Conservation (phyloP, 306 rosid genomes). For the Dryas alaskensis region DNA sequence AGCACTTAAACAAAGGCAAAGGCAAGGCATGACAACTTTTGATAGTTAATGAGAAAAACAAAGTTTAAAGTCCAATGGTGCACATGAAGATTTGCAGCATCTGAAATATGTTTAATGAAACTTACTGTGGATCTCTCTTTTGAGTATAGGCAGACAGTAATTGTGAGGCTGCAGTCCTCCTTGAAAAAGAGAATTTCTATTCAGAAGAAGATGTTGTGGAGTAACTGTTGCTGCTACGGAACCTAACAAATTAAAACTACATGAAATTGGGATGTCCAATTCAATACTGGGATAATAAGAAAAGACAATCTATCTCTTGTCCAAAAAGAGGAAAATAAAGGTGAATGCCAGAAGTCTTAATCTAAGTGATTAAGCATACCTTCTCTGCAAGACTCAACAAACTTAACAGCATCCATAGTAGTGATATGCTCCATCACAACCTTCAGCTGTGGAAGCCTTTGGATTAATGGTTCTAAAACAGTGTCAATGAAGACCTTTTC, state of each 20-base stretch:
- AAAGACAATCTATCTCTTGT: not conserved
- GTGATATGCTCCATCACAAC: slow-evolving; percentile 96
- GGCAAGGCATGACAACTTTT: too few species aligned
- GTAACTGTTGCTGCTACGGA: slow-evolving; percentile 81
- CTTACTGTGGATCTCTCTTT: slow-evolving; percentile 83
- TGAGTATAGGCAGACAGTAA: slow-evolving; percentile 81
- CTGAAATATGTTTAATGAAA: slow-evolving; percentile 17
- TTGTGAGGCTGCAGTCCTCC: slow-evolving; percentile 94
- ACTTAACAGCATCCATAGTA: slow-evolving; percentile 74
- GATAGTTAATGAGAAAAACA: not conserved
- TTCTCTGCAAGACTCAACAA: slow-evolving; percentile 69
- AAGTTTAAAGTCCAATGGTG: not conserved
- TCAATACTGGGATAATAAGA: not conserved
- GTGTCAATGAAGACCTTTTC: slow-evolving; percentile 88
- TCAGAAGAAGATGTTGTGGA: slow-evolving; percentile 86
- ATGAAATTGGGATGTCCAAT: not conserved
- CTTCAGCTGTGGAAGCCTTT: slow-evolving; percentile 79
- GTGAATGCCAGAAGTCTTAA: not conserved
- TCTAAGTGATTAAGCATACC: slow-evolving; percentile 40
- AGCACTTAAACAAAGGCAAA: not conserved
- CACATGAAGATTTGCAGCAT: not conserved
- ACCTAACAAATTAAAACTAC: slow-evolving; percentile 41
- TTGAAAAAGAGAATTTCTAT: slow-evolving; percentile 80
- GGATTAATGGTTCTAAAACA: slow-evolving; percentile 59
- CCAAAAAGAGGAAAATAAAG: not conserved